These are phyloP conservation scores for Taxawa tesnikishii DNA, from an alignment of 2,329 filamentous ascomycete genomes.

Conservation along the genomic window DNA sequence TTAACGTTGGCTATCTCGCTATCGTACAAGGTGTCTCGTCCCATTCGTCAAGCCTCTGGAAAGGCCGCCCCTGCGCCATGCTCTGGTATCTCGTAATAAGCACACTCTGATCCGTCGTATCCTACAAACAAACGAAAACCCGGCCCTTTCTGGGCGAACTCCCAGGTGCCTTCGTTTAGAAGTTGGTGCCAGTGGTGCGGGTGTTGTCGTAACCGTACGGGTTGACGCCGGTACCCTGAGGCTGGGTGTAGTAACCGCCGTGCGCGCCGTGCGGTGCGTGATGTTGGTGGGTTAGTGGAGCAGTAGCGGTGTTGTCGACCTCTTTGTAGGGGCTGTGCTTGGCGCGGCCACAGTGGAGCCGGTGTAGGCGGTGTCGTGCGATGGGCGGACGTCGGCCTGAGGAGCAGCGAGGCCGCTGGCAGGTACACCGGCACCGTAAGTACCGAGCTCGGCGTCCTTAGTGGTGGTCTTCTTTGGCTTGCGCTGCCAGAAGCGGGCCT, in stretches of 20 bases:
- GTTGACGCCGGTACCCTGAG: conserved; percentile 25
- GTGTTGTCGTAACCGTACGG: conserved; percentile 26
- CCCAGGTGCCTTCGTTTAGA: conserved; percentile 2
- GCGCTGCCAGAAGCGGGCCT: conserved; percentile 27
- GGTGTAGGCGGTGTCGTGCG: conserved; percentile 38
- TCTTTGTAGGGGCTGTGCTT: conserved; percentile 10
- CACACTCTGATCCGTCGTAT: too few species aligned
- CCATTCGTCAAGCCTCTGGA: too few species aligned
- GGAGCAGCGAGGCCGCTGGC: conserved; percentile 16
- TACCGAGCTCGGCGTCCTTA: conserved; percentile 32
- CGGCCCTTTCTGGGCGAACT: too few species aligned
- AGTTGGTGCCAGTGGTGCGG: conserved; percentile 6
- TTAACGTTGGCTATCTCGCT: too few species aligned
- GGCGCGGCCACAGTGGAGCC: conserved; percentile 32
- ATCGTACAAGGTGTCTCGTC: too few species aligned
- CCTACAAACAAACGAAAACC: neutral
- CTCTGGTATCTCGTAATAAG: too few species aligned
- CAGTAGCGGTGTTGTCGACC: conserved; percentile 14
- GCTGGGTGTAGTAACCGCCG: conserved; percentile 33
- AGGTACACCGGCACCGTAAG: conserved; percentile 16
- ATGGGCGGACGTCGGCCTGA: conserved; percentile 27
- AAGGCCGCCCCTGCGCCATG: too few species aligned
- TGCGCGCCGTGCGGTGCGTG: conserved; percentile 19
- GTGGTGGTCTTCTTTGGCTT: conserved; percentile 18
- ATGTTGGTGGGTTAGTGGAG: conserved; percentile 8